phyloP scores from a whole-genome alignment of 2,329 filamentous ascomycete species.

The Cordyceps cateniannulata region DNA sequence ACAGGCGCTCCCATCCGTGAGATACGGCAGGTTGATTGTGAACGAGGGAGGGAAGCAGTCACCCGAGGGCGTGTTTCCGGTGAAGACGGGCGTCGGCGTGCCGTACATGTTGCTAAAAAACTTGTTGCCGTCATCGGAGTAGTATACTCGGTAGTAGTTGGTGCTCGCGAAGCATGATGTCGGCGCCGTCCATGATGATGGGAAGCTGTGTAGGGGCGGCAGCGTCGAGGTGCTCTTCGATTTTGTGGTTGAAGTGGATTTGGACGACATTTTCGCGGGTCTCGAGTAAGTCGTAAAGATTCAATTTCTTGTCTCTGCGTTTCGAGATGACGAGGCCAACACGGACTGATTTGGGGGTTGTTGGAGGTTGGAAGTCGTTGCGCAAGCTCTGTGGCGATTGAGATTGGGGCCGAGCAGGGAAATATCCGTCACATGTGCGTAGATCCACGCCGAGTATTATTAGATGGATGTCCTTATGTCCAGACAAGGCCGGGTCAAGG shows the following conservation, averaged over 20 bases:
- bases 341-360: neutral
- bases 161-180: conserved; percentile 13
- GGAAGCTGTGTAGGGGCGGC: conserved; percentile 4
- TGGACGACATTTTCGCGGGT: neutral
- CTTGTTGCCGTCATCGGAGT: neutral
- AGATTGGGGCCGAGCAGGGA: neutral
- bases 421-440: neutral
- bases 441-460: neutral
- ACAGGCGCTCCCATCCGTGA: conserved; percentile 11
- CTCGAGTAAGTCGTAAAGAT: neutral
- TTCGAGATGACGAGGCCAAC: neutral
- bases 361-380: neutral
- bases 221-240: neutral
- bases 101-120: conserved; percentile 14
- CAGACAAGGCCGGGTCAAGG: neutral
- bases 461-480: neutral
- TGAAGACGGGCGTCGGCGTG: conserved; percentile 14
- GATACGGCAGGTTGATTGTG: conserved; percentile 10
- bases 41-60: conserved; percentile 13
- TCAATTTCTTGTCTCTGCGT: neutral
- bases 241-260: neutral
- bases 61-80: conserved; percentile 10
- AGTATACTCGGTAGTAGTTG: conserved; percentile 11
- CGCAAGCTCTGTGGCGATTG: neutral
- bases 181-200: conserved; percentile 13